Base-by-base conservation (phyloP, 129 eudicot species). In the Saussurea involucrata region DNA sequence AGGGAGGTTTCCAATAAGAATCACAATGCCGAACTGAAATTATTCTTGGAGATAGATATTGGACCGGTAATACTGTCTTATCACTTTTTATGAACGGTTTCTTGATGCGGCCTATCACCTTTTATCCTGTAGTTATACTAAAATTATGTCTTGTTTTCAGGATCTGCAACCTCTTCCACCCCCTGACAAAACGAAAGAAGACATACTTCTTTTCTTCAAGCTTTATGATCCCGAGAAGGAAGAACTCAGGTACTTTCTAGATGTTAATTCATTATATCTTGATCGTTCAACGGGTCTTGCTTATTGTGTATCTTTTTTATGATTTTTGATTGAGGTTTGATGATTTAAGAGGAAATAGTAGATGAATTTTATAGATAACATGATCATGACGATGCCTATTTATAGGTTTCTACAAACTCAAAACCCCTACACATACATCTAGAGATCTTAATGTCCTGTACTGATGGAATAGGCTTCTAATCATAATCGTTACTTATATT, bases 221-320 rank as follows among this genome's bases (percentile, higher is more conserved):
- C 92, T 87, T 82, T 95, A 92, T 74, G 92, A 95, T 82, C 97
- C 96, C 6, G 86, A 80, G 84, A 95, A 89, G 78, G 97, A 92
- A 89, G 97, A 95, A 84, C 96, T 95, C 9, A 86, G 97, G 99
- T 92, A 87, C 77, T 49, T 79, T 53, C 46, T 33, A 64, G 46
- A 37, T 33, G 58, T 53, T 32, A 32, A 29, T 69, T 44, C 24
- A 20, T 70, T 42, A 32, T 33, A 2, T 44, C 31, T 63, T 32
- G 24, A 33, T 33, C 49, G 31, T 17, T 29, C 25, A 34, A 18
- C 58, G 63, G 46, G 20, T 27, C n/a, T 4, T 4, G 27, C 33
- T 61, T 13, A 36, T 79, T 71, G 18, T 29, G 5, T 20, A n/a
- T 28, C 33, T 28, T 33, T n/a, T 37, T 42, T 66, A 66, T 53